Evolutionary conservation across 805 yeast species (phyloP).

Genomic region (Ogataea minuta): DNA sequence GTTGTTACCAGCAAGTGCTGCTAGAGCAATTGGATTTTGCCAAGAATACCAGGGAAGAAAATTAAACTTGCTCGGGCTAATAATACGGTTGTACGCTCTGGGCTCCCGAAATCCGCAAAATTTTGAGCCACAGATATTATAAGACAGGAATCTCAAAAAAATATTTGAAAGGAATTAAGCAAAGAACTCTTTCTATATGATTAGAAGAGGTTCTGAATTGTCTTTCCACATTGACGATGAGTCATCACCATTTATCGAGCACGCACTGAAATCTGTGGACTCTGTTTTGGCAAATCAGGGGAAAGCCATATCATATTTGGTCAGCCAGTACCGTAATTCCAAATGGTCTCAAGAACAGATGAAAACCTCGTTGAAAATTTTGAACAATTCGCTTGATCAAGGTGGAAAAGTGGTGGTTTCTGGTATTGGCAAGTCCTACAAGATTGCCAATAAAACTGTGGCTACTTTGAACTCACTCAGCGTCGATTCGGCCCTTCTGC

Average conservation of each 20-base stretch:
- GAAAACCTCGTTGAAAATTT: slow-evolving; percentile 40
- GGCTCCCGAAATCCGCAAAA: neutral
- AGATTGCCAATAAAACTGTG: slow-evolving; percentile 72
- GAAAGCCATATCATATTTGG: slow-evolving; percentile 45
- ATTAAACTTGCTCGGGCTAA: slow-evolving; percentile 3
- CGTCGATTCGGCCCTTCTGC: slow-evolving; percentile 62
- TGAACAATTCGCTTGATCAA: slow-evolving; percentile 41
- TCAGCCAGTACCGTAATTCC: slow-evolving; percentile 45
- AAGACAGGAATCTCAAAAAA: slow-evolving; percentile 1
- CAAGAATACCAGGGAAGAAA: slow-evolving; percentile 1
- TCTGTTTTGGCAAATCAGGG: slow-evolving; percentile 45
- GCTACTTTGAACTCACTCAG: slow-evolving; percentile 84
- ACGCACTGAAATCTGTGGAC: slow-evolving; percentile 34
- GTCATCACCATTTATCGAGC: slow-evolving; percentile 25
- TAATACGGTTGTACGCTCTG: neutral
- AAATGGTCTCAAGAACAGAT: slow-evolving; percentile 45
- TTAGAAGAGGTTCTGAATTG: slow-evolving; percentile 28
- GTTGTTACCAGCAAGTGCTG: neutral
- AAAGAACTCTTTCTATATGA: slow-evolving; percentile 6
- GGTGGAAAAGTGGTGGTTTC: slow-evolving; percentile 73
- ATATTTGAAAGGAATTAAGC: neutral
- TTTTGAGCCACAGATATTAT: neutral
- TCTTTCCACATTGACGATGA: slow-evolving; percentile 27
- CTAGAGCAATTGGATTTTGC: neutral
- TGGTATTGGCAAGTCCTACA: slow-evolving; percentile 84